These are phyloP conservation scores for Ophiocordyceps camponoti-floridani DNA, from an alignment of 2,329 filamentous ascomycete genomes.

Conservation along the genomic window DNA sequence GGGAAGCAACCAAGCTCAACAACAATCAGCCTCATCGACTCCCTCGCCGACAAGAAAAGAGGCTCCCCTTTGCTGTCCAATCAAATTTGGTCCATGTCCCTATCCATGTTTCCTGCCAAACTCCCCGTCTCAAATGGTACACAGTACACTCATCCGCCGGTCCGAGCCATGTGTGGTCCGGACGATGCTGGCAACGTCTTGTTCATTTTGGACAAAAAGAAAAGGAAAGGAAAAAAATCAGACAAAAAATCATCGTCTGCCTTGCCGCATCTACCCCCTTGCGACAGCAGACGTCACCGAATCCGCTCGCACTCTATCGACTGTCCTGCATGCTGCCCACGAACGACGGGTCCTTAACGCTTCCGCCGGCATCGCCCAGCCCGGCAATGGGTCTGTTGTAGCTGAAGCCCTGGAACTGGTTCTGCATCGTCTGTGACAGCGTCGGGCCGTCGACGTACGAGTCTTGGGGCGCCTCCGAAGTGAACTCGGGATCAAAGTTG, in stretches of 20 bases:
- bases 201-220: background rate
- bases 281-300: too few species aligned
- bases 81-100: background rate
- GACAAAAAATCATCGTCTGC: background rate
- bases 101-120: conserved; percentile 5
- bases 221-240: background rate
- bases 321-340: conserved; percentile 41
- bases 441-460: conserved; percentile 83
- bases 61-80: background rate
- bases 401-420: conserved; percentile 90
- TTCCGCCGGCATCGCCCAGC: conserved; percentile 81
- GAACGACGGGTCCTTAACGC: conserved; percentile 71
- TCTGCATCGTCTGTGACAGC: conserved; percentile 88
- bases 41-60: background rate
- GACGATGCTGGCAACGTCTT: background rate
- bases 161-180: background rate
- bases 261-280: background rate
- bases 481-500: conserved; percentile 91
- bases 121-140: conserved; percentile 2
- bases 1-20: too few species aligned
- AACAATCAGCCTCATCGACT: background rate
- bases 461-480: conserved; percentile 72
- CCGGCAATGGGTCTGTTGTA: conserved; percentile 94
- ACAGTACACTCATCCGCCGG: background rate
- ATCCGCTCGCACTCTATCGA: conserved; percentile 10